Conservation (phyloP, 148 eudicot genomes). For the Amaranthus hypochondriacus region DNA sequence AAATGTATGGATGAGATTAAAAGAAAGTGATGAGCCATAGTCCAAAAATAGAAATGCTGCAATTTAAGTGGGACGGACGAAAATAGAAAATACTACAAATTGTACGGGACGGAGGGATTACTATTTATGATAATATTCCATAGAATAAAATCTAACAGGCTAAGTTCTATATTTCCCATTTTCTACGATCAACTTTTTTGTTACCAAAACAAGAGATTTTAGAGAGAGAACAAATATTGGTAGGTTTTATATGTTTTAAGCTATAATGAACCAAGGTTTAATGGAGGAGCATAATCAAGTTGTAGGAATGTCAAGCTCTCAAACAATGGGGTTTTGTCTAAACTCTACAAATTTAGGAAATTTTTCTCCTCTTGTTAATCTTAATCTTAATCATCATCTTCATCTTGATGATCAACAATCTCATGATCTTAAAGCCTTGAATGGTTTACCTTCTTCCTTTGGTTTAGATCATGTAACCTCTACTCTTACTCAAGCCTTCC, state of each 20-base stretch:
- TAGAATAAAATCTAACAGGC: constrained; percentile 14
- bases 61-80: too few species aligned
- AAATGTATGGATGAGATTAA: too few species aligned
- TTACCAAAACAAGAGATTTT: not conserved
- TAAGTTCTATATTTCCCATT: not conserved
- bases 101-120: too few species aligned
- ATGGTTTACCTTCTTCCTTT: constrained; percentile 26
- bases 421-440: constrained; percentile 21
- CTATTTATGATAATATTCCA: not conserved
- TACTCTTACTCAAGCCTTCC: constrained; percentile 19
- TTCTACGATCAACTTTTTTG: not conserved
- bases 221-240: constrained; percentile 6
- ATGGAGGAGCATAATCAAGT: constrained; percentile 31
- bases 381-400: constrained; percentile 8
- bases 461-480: constrained; percentile 19
- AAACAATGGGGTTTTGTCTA: constrained; percentile 40
- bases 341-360: constrained; percentile 31
- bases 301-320: constrained; percentile 29
- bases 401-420: constrained; percentile 2
- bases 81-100: too few species aligned
- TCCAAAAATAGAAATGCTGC: too few species aligned
- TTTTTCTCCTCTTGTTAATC: constrained; percentile 1
- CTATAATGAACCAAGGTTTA: constrained; percentile 48
- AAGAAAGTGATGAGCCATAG: too few species aligned
- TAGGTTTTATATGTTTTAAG: not conserved